phyloP scores from a whole-genome alignment of 352 stramenopile genomes.

The Plasmopara halstedii region DNA sequence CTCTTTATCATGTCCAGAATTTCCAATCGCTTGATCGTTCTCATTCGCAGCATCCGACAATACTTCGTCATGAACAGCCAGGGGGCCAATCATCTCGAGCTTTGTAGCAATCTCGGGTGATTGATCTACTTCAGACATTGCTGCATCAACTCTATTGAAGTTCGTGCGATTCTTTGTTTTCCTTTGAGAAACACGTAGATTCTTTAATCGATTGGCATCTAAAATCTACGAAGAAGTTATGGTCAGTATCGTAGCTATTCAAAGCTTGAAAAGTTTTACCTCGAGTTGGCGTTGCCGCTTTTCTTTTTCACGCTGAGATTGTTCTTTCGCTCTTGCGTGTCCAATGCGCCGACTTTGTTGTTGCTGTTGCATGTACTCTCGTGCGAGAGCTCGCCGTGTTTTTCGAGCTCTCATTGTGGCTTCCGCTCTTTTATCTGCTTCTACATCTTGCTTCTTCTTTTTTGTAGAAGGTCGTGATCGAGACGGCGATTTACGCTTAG shows the following conservation, averaged over 20 bases:
- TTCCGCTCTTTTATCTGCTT: not conserved
- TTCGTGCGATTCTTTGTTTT: not conserved
- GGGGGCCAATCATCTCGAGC: no score
- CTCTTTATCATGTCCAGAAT: not conserved
- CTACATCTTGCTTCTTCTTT: slow-evolving; percentile 7
- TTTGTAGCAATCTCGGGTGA: no score
- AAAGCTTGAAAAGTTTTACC: slow-evolving; percentile 16
- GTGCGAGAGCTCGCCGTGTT: slow-evolving; percentile 43
- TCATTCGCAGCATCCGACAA: not conserved
- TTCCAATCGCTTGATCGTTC: not conserved
- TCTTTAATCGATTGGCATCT: slow-evolving; percentile 21
- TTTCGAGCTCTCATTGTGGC: slow-evolving; percentile 20
- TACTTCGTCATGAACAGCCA: no score
- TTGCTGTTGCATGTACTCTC: slow-evolving; percentile 65
- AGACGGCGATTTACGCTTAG: slow-evolving; percentile 3
- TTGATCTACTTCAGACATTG: not conserved
- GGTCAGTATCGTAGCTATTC: not conserved
- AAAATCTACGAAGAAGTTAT: slow-evolving; percentile 10
- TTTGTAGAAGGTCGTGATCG: slow-evolving; percentile 3
- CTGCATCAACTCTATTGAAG: not conserved
- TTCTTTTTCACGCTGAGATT: slow-evolving; percentile 29
- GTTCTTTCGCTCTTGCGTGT: slow-evolving; percentile 29
- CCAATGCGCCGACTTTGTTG: slow-evolving; percentile 35
- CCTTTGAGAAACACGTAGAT: slow-evolving; percentile 18
- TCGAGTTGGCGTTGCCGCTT: slow-evolving; percentile 40